Base-by-base conservation (phyloP, 2,329 filamentous ascomycete species). In the Leptodontidium sp. region DNA sequence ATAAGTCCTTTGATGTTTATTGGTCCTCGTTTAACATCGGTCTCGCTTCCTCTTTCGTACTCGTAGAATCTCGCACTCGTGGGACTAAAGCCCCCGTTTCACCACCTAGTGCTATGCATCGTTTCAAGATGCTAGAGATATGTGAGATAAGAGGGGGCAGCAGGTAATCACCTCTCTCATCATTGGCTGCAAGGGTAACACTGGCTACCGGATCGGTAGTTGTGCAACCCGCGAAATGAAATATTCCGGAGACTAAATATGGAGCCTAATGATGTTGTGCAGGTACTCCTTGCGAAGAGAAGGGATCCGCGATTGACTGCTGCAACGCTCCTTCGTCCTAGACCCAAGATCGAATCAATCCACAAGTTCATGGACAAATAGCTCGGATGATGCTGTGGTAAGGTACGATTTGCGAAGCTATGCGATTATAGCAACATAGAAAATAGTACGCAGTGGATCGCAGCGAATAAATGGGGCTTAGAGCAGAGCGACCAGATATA, bases 11-110 rank as follows among this genome's bases (percentile, higher is more conserved):
- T 29, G 24, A 6, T 29, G 11, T 11, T 53, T 53, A 29, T 11
- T 53, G 50, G 24, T 15, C 24, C 50, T 32, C 50, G 24, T 29
- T 53, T 53, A 21, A 17, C 24, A 15, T 53, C 50, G 50, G 50
- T 15, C 50, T 53, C 50, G 50, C 12, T 17, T 29, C 24, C 15
- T 7, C 24, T 29, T 29, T 53, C 50, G 50, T 53, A 53, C 50
- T 53, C 50, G 50, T 53, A 53, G 50, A 12, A 15, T 53, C 38
- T 53, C 50, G 50, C 7, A 53, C 50, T 53, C 50, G 50, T 7
- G 12, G 24, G 12, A 29, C 11, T 53, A 53, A 21, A 4, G 29
- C 24, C 24, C 24, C 50, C 24, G 50, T 53, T 53, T 53, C 50
- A 53, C 50, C 24, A 32, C 24, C 24, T 53, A 53, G 24, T 29